phyloP scores from a whole-genome alignment of 495 filamentous ascomycete genomes.

The Podospora pseudopauciseta region DNA sequence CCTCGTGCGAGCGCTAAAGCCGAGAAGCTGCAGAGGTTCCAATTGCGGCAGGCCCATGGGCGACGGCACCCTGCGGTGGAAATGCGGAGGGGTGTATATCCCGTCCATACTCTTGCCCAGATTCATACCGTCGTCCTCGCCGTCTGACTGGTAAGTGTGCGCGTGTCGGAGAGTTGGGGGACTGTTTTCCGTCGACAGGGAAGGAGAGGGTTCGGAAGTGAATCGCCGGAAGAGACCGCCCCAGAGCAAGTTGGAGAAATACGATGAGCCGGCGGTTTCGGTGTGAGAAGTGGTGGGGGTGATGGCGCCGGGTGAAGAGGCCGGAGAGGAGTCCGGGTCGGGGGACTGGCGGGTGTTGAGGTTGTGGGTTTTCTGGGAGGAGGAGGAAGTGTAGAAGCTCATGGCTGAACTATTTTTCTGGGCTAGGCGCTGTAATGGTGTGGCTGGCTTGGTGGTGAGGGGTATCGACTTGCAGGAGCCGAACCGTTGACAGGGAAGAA shows the following conservation, averaged over 20 bases:
- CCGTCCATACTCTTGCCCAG: constrained; percentile 31
- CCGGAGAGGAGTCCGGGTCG: constrained; percentile 24
- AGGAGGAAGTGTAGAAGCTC: constrained; percentile 23
- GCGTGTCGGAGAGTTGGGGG: constrained; percentile 20
- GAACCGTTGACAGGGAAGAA: neutral
- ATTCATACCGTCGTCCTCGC: constrained; percentile 11
- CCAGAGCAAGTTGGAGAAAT: constrained; percentile 33
- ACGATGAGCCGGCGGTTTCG: constrained; percentile 26
- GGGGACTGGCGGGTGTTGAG: constrained; percentile 24
- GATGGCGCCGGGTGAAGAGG: constrained; percentile 32
- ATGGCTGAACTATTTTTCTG: constrained; percentile 11
- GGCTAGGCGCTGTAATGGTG: neutral
- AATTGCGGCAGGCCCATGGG: constrained; percentile 43
- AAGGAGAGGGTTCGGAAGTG: constrained; percentile 27
- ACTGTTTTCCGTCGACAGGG: constrained; percentile 9
- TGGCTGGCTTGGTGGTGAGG: neutral
- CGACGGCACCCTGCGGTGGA: constrained; percentile 29
- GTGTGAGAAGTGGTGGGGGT: constrained; percentile 30
- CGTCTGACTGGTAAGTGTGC: constrained; percentile 25
- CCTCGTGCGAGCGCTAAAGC: constrained; percentile 40
- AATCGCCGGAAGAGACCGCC: constrained; percentile 38
- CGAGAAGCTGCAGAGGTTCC: constrained; percentile 41
- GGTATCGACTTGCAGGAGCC: neutral
- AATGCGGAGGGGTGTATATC: constrained; percentile 39
- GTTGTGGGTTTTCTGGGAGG: constrained; percentile 3